A percentile compares a stretch with the other conserved stretches of the same genome.
phyloP scores from a whole-genome alignment of 2,329 filamentous ascomycete genomes.

The Arthrobotrys sinensis region DNA sequence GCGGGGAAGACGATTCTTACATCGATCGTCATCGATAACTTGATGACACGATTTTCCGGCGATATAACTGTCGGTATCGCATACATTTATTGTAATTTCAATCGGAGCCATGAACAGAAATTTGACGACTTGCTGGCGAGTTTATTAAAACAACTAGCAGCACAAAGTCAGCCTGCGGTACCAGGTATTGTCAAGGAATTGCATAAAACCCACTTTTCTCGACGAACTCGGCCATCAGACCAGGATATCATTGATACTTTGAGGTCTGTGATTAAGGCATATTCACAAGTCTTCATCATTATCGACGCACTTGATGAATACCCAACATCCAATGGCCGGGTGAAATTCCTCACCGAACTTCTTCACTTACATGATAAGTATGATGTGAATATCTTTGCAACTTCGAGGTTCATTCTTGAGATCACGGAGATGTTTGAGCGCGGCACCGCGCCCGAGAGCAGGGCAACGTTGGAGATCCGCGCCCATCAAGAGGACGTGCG shows the following conservation, averaged over 20 bases:
- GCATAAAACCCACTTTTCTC: too few species aligned
- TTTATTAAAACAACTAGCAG: conserved; percentile 68
- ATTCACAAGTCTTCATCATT: conserved; percentile 27
- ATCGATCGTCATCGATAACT: conserved; percentile 68
- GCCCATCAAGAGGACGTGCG: too few species aligned
- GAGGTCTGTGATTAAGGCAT: neutral
- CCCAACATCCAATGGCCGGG: conserved; percentile 15
- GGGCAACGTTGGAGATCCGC: neutral
- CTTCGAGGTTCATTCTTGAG: conserved; percentile 63
- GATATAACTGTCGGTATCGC: conserved; percentile 69
- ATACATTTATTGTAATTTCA: conserved; percentile 71
- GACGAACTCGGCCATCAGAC: neutral
- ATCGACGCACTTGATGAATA: conserved; percentile 53
- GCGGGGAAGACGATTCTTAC: conserved; percentile 71
- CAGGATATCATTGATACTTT: conserved; percentile 7
- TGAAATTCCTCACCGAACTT: conserved; percentile 8
- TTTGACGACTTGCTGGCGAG: conserved; percentile 65
- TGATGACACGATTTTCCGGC: conserved; percentile 63
- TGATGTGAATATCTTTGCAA: conserved; percentile 30
- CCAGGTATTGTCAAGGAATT: conserved; percentile 65
- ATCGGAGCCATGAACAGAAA: conserved; percentile 66
- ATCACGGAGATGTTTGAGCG: conserved; percentile 49
- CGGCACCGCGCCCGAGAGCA: too few species aligned
- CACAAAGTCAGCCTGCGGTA: conserved; percentile 62
- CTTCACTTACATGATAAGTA: conserved; percentile 21